Evolutionary conservation across 2,329 filamentous ascomycete genomes (phyloP).

Genomic region (Zasmidium cellare): DNA sequence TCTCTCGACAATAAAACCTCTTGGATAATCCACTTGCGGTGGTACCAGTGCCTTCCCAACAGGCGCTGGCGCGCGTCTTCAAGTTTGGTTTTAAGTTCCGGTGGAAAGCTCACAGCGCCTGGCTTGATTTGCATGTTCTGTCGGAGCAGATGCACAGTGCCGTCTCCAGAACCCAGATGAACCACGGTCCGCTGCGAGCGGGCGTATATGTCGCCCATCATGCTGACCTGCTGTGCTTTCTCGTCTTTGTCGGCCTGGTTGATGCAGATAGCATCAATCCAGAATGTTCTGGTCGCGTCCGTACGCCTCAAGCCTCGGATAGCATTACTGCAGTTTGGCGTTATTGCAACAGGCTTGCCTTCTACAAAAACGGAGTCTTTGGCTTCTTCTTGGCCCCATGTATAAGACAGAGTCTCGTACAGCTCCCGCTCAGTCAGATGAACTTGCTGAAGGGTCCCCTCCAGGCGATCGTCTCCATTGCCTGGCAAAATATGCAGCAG

Average conservation of each 20-base stretch:
- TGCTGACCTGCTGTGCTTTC: slow-evolving; percentile 3
- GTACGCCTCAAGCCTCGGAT: not conserved
- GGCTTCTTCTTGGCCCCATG: not conserved
- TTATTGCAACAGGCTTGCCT: not conserved
- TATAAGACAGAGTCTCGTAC: slow-evolving; percentile 1
- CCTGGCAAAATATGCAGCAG: not conserved
- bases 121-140: not conserved
- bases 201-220: slow-evolving; percentile 6
- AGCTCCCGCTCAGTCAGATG: not conserved
- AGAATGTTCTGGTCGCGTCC: not conserved
- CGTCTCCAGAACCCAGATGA: slow-evolving; percentile 1
- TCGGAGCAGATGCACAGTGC: not conserved
- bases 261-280: slow-evolving; percentile 5
- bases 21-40: slow-evolving; percentile 5
- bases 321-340: slow-evolving; percentile 1
- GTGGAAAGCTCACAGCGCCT: not conserved
- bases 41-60: not conserved
- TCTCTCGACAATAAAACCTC: not conserved
- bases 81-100: not conserved
- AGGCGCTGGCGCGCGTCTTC: not conserved
- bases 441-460: not conserved
- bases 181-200: not conserved
- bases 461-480: not conserved
- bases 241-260: slow-evolving; percentile 1
- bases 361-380: not conserved